Evolutionary conservation across 2,329 filamentous ascomycete species (phyloP), one percentile per base, ranked within the genome.

Genomic region (Dactylellina parvicollis): DNA sequence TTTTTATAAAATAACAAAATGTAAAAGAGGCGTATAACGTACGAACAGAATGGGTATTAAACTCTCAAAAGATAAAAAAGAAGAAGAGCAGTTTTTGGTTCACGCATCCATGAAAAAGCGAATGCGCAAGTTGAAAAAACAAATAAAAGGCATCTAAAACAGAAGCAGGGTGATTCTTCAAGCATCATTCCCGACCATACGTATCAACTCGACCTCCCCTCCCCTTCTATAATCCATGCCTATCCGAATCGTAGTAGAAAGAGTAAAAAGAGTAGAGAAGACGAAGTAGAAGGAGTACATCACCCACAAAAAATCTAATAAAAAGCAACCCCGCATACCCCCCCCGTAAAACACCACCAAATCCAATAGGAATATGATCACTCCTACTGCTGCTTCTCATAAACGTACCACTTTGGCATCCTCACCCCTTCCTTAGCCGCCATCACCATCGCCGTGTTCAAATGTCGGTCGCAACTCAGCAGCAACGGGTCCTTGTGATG

Each of bases 351-450:
- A n/a, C n/a, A n/a, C n/a, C n/a, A n/a, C n/a, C n/a, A n/a, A n/a
- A n/a, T n/a, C n/a, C n/a, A n/a, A 32, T 10, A 28, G 5, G 20
- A n/a, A n/a, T n/a, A 24, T 49, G 24, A 18, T 28, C 16, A 36
- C 42, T 12, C 9, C 59, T 28, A 22, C 50, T 71, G 57, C 40
- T 66, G 60, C 60, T 73, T 73, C 47, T 65, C 60, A 22, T 66
- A 73, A 18, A 73, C 69, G 38, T 73, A 73, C 69, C 69, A 73
- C 54, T 73, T 73, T n/a, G 60, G 69, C 69, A 73, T 73, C 30
- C 69, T 65, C n/a, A 73, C 69, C 16, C 69, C 69, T 16, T 73
- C 69, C 54, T 73, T 73, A 8, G 69, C 69, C n/a, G 69, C 60
- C 69, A 73, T 73, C 26, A 65, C 61, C 46, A 73, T 73, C 14